Conservation (phyloP, 495 filamentous ascomycete species). For the Chaetomium tenue region DNA sequence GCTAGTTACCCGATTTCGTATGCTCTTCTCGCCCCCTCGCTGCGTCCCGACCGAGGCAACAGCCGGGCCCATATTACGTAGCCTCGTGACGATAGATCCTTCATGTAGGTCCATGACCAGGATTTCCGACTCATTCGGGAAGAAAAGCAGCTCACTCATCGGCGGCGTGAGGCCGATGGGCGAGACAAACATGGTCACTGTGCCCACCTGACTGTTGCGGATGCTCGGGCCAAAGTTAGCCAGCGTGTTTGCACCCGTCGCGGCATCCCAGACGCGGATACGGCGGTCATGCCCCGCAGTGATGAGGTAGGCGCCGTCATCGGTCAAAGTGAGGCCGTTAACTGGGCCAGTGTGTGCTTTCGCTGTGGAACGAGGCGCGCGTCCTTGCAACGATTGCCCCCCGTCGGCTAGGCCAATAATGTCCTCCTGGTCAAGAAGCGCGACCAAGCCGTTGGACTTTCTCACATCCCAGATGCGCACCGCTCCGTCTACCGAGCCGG, state of each 20-base stretch:
- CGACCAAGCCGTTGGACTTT: slow-evolving; percentile 66
- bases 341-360: slow-evolving; percentile 73
- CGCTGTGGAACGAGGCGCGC: slow-evolving; percentile 41
- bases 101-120: slow-evolving; percentile 72
- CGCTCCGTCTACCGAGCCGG: slow-evolving; percentile 71
- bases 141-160: slow-evolving; percentile 65
- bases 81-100: slow-evolving; percentile 66
- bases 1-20: slow-evolving; percentile 62
- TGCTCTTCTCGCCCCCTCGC: slow-evolving; percentile 40
- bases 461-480: slow-evolving; percentile 85
- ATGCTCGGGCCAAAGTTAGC: slow-evolving; percentile 77
- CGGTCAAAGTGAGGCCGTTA: slow-evolving; percentile 80
- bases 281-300: slow-evolving; percentile 77
- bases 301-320: slow-evolving; percentile 69
- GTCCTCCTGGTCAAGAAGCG: slow-evolving; percentile 76
- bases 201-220: slow-evolving; percentile 66
- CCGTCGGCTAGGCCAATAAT: slow-evolving; percentile 54
- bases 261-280: slow-evolving; percentile 80
- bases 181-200: slow-evolving; percentile 59
- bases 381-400: background rate
- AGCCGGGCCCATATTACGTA: slow-evolving; percentile 59
- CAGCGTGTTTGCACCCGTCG: slow-evolving; percentile 75
- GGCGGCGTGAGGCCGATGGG: slow-evolving; percentile 52
- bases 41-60: slow-evolving; percentile 44
- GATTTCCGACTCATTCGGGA: slow-evolving; percentile 75